Evolutionary conservation across 768 basidiomycete genomes (phyloP).

Genomic region (Paxillus ammoniavirescens): DNA sequence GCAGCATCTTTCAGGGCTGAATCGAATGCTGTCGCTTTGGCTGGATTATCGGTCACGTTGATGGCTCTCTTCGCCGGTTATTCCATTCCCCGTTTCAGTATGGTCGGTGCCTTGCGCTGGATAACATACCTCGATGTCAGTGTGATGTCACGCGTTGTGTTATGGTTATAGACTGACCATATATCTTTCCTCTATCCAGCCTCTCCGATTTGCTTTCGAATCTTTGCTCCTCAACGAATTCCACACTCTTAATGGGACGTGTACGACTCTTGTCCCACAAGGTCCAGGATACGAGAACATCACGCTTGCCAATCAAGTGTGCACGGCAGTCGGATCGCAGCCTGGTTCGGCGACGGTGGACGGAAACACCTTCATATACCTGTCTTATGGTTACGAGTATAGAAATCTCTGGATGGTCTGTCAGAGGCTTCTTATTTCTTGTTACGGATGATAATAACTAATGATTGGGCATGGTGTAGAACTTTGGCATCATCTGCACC

Average conservation of each 20-base stretch:
- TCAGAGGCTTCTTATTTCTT: slow-evolving; percentile 14
- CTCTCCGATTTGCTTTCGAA: slow-evolving; percentile 28
- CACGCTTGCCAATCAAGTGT: slow-evolving; percentile 38
- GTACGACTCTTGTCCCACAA: slow-evolving; percentile 31
- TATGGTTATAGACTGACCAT: slow-evolving; percentile 29
- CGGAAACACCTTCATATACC: slow-evolving; percentile 40
- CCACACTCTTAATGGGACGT: slow-evolving; percentile 34
- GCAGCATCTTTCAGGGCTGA: slow-evolving; percentile 54
- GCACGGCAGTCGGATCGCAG: slow-evolving; percentile 39
- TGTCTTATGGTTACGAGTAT: slow-evolving; percentile 29
- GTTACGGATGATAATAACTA: slow-evolving; percentile 5
- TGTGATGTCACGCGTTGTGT: slow-evolving; percentile 35
- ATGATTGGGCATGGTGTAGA: slow-evolving; percentile 21
- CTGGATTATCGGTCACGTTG: slow-evolving; percentile 34
- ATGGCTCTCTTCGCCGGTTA: slow-evolving; percentile 45
- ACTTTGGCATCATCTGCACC: slow-evolving; percentile 43
- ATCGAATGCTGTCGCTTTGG: slow-evolving; percentile 44
- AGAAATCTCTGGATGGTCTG: slow-evolving; percentile 38
- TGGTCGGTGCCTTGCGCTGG: slow-evolving; percentile 16
- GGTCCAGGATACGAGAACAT: slow-evolving; percentile 36
- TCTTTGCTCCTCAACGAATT: slow-evolving; percentile 50
- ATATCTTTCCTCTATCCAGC: slow-evolving; percentile 24
- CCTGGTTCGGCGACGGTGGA: slow-evolving; percentile 40
- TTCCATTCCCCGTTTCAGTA: slow-evolving; percentile 23
- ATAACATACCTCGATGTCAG: slow-evolving; percentile 19